Base-by-base conservation (phyloP, 2,329 filamentous ascomycete species). In the Fusarium multiceps region DNA sequence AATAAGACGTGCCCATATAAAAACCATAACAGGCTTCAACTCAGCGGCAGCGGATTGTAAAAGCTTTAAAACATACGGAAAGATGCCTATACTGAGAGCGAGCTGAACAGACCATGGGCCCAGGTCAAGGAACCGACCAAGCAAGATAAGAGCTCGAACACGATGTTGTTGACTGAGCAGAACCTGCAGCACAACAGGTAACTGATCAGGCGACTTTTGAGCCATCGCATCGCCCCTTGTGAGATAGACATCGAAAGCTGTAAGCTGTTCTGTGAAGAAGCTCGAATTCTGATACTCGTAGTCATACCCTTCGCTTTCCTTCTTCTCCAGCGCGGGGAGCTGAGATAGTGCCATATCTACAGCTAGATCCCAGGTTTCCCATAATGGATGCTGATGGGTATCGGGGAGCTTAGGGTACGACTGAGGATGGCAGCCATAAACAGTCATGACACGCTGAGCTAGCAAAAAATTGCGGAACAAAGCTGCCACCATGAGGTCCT, bases 101-200 rank as follows among this genome's bases (percentile, higher is more conserved):
- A 99, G 88, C 78, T 98, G 96, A n/a, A 99, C 96, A 30, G 96
- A 97, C 96, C 96, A 99, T 1, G 96, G 96, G 0, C 96, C 96
- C 41, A 98, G 87, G 75, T 99, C 96, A 21, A 99, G 84, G 79
- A 99, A 99, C 71, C 94, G 93, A 61, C 94, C 96, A 1, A 99
- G 86, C 9, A 99, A 83, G 55, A 99, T 97, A 67, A 99, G 85
- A 18, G 96, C 96, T 51, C 96, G 88, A 27, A 99, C 88, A 72
- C 96, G 87, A 78, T 99, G 96, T 63, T 97, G 94, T 79, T 99
- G 96, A 78, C 95, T 98, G 8, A 99, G 87, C 14, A 99, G 87
- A 12, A 99, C 96, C 79, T 99, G 96, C 6, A 99, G 86, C 6
- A 99, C 94, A 47, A 99, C 97, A 3, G 96, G 96, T 16, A 99